Evolutionary conservation across 345 rosid species (phyloP).

Genomic region (Cardiospermum halicacabum): DNA sequence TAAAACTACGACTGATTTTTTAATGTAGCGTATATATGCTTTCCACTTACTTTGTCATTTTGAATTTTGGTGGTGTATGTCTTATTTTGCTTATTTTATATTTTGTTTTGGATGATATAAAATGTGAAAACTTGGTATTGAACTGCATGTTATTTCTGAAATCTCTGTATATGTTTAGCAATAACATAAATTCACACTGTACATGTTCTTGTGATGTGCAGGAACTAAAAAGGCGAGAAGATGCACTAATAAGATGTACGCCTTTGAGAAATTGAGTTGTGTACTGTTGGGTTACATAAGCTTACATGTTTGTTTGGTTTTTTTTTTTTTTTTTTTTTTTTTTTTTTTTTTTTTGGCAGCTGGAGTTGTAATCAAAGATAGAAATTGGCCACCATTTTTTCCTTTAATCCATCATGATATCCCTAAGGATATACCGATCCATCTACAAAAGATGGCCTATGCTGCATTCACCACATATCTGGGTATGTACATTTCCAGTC

Average conservation of each 20-base stretch:
- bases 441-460: constrained; percentile 75
- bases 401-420: constrained; percentile 97
- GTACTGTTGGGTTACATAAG: constrained; percentile 9
- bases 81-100: not conserved
- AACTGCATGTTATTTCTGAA: not conserved
- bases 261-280: constrained; percentile 12
- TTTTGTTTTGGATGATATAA: not conserved
- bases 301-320: constrained; percentile 8
- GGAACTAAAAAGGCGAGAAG: constrained; percentile 90
- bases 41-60: not conserved
- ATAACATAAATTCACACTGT: not conserved
- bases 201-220: constrained; percentile 27
- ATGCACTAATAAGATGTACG: constrained; percentile 63
- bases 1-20: not conserved
- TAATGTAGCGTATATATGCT: not conserved
- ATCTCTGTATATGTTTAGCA: not conserved
- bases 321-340: constrained; percentile 22
- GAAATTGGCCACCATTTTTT: constrained; percentile 94
- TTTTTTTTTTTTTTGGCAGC: constrained; percentile 49
- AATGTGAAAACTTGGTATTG: constrained; percentile 3
- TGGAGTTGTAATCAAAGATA: constrained; percentile 88
- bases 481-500: constrained; percentile 44
- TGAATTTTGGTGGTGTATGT: not conserved
- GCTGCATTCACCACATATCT: constrained; percentile 86
- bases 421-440: constrained; percentile 86